Conservation (phyloP, 306 rosid species). For the Acacia acuminata region DNA sequence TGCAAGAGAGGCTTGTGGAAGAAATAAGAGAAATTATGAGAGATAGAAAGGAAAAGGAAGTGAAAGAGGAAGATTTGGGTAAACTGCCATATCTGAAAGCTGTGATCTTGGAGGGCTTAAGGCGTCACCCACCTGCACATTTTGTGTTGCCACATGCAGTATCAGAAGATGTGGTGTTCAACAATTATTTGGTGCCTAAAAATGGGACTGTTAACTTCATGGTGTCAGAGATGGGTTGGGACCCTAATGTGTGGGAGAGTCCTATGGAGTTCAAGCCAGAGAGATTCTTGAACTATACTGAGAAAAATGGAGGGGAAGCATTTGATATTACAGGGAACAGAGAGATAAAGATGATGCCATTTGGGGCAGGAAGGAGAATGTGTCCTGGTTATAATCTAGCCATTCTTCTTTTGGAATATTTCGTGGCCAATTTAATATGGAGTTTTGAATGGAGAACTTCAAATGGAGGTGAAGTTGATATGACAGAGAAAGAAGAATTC, state of each 20-base stretch:
- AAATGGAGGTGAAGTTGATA: slow-evolving; percentile 18
- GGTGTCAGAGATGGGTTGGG: slow-evolving; percentile 20
- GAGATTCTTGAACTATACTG: background rate
- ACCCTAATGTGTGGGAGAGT: slow-evolving; percentile 15
- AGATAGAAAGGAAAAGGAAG: background rate
- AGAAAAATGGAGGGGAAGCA: slow-evolving; percentile 1
- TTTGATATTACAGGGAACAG: background rate
- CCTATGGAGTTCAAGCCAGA: slow-evolving; percentile 25
- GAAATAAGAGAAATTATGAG: background rate
- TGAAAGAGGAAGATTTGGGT: slow-evolving; percentile 5
- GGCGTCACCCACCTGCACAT: slow-evolving; percentile 8
- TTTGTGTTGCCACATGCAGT: slow-evolving; percentile 16
- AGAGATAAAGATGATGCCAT: slow-evolving; percentile 19
- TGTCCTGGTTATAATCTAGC: background rate
- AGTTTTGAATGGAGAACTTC: slow-evolving; percentile 22
- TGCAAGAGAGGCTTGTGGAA: background rate
- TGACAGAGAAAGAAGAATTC: slow-evolving; percentile 26
- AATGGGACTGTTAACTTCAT: slow-evolving; percentile 8
- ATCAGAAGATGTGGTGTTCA: background rate
- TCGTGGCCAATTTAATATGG: slow-evolving; percentile 12
- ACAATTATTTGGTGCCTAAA: background rate
- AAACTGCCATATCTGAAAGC: slow-evolving; percentile 5
- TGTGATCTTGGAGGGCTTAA: background rate
- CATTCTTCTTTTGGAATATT: slow-evolving; percentile 12
- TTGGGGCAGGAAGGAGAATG: slow-evolving; percentile 26